These are phyloP conservation scores for Mucor velutinosus DNA, from an alignment of 371 early-diverging fungal genomes.

Conservation along the genomic window DNA sequence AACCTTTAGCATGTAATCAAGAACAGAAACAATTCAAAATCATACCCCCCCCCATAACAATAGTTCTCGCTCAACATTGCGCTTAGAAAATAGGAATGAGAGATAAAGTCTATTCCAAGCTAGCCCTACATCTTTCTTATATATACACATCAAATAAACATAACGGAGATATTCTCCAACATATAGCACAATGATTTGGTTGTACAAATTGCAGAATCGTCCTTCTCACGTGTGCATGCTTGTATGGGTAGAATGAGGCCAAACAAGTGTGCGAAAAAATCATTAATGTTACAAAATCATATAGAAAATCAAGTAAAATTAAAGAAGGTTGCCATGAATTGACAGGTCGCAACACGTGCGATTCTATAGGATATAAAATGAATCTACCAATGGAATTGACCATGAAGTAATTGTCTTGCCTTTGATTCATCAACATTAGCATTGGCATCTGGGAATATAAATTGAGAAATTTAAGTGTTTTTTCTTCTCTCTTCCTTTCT, in stretches of 20 bases:
- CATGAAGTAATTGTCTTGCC: conserved; percentile 12
- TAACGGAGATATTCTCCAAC: background rate
- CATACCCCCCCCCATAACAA: background rate
- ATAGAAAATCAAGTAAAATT: background rate
- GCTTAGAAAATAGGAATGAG: background rate
- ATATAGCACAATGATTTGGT: background rate
- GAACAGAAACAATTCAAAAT: background rate
- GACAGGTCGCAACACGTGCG: conserved; percentile 1
- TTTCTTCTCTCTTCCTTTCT: background rate
- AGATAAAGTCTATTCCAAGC: background rate
- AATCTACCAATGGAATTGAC: background rate
- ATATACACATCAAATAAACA: background rate
- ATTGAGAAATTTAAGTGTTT: background rate
- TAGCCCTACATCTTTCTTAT: background rate
- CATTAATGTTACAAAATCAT: background rate
- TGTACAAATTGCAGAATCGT: background rate
- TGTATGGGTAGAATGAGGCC: background rate
- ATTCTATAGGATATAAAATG: background rate
- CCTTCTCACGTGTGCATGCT: background rate
- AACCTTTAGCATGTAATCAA: conserved; percentile 13
- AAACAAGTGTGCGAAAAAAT: conserved; percentile 1
- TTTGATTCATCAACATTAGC: conserved; percentile 13
- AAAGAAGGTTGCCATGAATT: background rate
- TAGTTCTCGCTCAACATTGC: background rate
- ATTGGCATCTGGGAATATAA: background rate